These are phyloP conservation scores for Lipomyces sp. DNA, from an alignment of 805 yeast genomes.

Conservation along the genomic window DNA sequence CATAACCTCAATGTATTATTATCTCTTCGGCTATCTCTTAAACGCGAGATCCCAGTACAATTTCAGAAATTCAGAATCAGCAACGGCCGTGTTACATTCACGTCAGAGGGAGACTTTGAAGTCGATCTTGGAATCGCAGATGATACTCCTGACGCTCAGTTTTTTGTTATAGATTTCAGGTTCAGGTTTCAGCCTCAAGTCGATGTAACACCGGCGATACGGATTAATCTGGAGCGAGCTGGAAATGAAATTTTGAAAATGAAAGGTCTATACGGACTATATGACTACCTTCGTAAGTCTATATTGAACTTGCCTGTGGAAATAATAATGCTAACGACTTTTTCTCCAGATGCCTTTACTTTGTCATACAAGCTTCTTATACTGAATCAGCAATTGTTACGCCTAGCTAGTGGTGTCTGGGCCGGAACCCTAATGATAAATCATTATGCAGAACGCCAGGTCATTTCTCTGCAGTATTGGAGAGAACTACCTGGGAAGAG, in stretches of 20 bases:
- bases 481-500: constrained; percentile 40
- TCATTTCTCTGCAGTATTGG: constrained; percentile 66
- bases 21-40: constrained; percentile 69
- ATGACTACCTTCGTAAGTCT: constrained; percentile 41
- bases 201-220: constrained; percentile 33
- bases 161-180: constrained; percentile 73
- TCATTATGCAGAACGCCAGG: constrained; percentile 52
- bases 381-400: constrained; percentile 55
- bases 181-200: constrained; percentile 50
- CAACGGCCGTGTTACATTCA: constrained; percentile 73
- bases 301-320: not conserved
- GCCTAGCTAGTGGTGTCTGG: constrained; percentile 55
- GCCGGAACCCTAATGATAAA: constrained; percentile 57
- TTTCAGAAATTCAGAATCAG: constrained; percentile 61
- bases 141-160: constrained; percentile 59
- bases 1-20: constrained; percentile 68
- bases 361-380: constrained; percentile 40
- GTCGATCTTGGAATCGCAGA: constrained; percentile 75
- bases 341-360: constrained; percentile 18
- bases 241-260: constrained; percentile 53
- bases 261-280: constrained; percentile 50
- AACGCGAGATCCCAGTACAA: constrained; percentile 54
- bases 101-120: constrained; percentile 62
- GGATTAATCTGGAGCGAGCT: constrained; percentile 49
- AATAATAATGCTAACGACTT: not conserved